A percentile compares a stretch with the other conserved stretches of the same genome.
phyloP scores from a whole-genome alignment of 345 rosid genomes.

The Physaria fendleri region DNA sequence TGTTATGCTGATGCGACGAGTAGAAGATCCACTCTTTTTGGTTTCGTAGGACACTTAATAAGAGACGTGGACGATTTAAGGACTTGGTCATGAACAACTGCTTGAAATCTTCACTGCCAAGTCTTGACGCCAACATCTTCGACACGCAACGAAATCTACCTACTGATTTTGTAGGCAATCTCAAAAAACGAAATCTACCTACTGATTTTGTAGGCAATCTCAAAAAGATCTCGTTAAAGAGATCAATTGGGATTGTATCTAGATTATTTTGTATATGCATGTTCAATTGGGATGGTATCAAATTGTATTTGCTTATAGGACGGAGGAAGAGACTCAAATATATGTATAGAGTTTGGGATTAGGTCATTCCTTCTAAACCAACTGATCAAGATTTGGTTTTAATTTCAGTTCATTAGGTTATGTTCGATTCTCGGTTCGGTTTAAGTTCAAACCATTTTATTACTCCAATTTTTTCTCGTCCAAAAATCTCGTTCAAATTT shows the following conservation, averaged over 20 bases:
- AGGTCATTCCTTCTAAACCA: no score
- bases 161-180: no score
- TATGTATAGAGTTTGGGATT: no score
- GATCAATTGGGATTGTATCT: background rate
- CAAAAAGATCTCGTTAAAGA: background rate
- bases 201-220: background rate
- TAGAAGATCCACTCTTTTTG: background rate
- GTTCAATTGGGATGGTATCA: no score
- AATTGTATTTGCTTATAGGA: background rate
- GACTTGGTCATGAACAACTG: background rate
- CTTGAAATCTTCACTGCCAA: background rate
- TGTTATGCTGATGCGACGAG: background rate
- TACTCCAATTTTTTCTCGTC: no score
- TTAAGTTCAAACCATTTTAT: no score
- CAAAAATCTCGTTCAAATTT: no score
- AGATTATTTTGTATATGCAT: background rate
- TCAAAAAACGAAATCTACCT: no score
- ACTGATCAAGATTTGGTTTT: no score
- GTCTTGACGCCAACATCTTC: background rate
- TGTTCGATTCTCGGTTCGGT: no score
- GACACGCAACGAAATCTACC: background rate
- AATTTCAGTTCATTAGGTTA: no score
- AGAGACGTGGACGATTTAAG: background rate
- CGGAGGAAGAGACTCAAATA: background rate
- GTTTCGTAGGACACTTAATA: background rate